Evolutionary conservation across 1,284 basidiomycete genomes (phyloP).

Genomic region (Trichosporon sp.): DNA sequence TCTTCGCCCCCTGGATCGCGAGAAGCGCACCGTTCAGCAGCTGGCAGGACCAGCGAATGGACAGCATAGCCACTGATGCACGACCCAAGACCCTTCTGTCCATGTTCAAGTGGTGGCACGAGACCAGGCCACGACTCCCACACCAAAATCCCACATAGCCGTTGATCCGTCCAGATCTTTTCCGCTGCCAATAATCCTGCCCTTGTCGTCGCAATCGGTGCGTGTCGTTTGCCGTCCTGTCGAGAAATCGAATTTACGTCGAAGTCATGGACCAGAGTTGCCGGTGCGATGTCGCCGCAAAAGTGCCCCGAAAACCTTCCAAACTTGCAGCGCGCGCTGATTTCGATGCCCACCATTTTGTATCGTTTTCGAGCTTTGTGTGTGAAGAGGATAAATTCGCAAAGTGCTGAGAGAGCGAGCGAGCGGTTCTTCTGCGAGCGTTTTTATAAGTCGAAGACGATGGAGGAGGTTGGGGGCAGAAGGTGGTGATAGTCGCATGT

Average conservation of each 20-base stretch:
- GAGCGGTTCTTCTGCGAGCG: constrained; percentile 20
- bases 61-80: background rate
- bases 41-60: background rate
- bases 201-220: background rate
- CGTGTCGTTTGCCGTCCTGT: background rate
- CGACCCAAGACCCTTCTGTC: background rate
- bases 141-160: background rate
- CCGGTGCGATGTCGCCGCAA: background rate
- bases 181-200: constrained; percentile 8
- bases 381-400: constrained; percentile 9
- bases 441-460: constrained; percentile 17
- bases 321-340: background rate
- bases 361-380: constrained; percentile 19
- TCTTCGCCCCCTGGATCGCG: background rate
- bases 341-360: constrained; percentile 18
- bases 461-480: background rate
- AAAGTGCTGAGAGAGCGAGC: constrained; percentile 19
- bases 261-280: constrained; percentile 6
- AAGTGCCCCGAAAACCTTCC: background rate
- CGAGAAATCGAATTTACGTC: background rate
- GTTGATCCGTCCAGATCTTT: background rate
- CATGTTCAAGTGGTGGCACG: background rate
- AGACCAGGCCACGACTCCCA: background rate
- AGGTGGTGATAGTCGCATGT: constrained; percentile 16
- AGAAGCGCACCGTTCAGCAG: constrained; percentile 1